Percentiles rank a stretch among this genome's conserved stretches.
Evolutionary conservation across 2,329 filamentous ascomycete genomes (phyloP).

Genomic region (Alternaria brassicae): DNA sequence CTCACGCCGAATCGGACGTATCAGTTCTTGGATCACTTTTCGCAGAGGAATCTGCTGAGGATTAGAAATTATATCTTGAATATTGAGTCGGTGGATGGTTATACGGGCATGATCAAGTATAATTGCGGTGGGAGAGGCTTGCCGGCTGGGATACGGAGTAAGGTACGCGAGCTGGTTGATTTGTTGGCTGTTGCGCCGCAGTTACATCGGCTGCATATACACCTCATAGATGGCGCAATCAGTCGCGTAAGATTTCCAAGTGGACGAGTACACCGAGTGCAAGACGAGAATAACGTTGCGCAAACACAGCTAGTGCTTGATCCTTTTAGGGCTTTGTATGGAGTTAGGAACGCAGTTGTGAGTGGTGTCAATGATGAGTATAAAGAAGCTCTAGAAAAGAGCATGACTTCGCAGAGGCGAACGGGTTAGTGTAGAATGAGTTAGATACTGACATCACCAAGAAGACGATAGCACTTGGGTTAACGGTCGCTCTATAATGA

Average conservation of each 20-base stretch:
- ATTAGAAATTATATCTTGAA: conserved; percentile 54
- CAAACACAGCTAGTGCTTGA: conserved; percentile 53
- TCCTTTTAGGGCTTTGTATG: conserved; percentile 50
- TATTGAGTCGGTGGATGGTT: conserved; percentile 58
- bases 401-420: conserved; percentile 39
- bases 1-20: conserved; percentile 52
- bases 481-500: conserved; percentile 7
- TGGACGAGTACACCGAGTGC: conserved; percentile 44
- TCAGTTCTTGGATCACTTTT: conserved; percentile 53
- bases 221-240: conserved; percentile 42
- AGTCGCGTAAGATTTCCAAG: conserved; percentile 38
- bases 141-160: conserved; percentile 51
- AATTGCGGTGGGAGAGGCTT: conserved; percentile 57
- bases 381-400: conserved; percentile 41
- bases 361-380: conserved; percentile 52
- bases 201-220: conserved; percentile 39
- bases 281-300: conserved; percentile 43
- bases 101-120: conserved; percentile 61
- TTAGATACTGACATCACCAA: not conserved
- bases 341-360: conserved; percentile 47
- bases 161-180: conserved; percentile 53
- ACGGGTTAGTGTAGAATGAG: not conserved
- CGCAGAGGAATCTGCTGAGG: conserved; percentile 50
- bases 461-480: not conserved
- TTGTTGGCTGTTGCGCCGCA: conserved; percentile 38